These are phyloP conservation scores for Castanea mollissima DNA, from an alignment of 306 rosid species.

Conservation along the genomic window DNA sequence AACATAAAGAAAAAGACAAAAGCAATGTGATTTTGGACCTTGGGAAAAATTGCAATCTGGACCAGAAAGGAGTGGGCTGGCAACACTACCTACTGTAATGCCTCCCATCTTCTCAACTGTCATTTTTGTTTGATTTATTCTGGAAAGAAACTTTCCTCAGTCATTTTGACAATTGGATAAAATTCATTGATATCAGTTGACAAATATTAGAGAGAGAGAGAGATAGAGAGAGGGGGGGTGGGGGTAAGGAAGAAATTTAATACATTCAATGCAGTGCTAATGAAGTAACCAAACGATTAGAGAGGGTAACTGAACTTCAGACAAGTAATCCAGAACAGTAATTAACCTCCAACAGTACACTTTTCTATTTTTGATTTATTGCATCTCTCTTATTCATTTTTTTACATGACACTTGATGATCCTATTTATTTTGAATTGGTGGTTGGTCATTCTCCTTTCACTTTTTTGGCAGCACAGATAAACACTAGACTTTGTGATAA, in stretches of 20 bases:
- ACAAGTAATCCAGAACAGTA: too few relatives aligned
- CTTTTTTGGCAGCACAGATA: slow-evolving; percentile 94
- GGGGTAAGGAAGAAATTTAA: too few relatives aligned
- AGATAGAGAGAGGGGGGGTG: too few relatives aligned
- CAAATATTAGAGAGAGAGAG: too few relatives aligned
- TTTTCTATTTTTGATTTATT: background rate
- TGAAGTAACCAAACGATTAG: too few relatives aligned
- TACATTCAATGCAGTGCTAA: too few relatives aligned
- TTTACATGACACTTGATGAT: background rate
- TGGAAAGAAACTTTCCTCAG: background rate
- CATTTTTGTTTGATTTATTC: background rate
- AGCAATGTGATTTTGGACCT: background rate
- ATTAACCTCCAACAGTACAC: too few relatives aligned
- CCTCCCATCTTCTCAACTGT: background rate
- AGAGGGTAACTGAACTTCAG: too few relatives aligned
- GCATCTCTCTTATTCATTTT: background rate
- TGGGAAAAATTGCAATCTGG: background rate
- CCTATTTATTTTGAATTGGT: slow-evolving; percentile 19
- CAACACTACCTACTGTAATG: background rate
- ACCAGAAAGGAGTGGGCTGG: background rate
- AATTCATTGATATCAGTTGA: too few relatives aligned
- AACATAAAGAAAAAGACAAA: background rate
- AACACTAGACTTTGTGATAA: slow-evolving; percentile 88
- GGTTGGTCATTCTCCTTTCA: slow-evolving; percentile 37
- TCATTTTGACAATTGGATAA: too few relatives aligned